Evolutionary conservation across 345 rosid genomes (phyloP).

Genomic region (Eucalyptus pumila): DNA sequence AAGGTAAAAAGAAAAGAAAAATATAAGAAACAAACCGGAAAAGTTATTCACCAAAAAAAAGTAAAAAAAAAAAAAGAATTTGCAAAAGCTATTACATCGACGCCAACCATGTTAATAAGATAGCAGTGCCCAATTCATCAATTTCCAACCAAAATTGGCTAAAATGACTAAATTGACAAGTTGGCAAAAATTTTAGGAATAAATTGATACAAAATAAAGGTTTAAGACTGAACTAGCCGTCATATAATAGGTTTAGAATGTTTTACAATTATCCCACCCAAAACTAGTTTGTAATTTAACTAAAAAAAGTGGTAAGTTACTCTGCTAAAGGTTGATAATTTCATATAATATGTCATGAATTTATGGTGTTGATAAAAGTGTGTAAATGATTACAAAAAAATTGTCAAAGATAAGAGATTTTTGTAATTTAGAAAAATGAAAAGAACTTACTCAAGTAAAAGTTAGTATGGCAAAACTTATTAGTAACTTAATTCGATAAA

Average conservation of each 20-base stretch:
- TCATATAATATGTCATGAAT: neutral
- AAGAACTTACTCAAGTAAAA: neutral
- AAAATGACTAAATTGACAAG: neutral
- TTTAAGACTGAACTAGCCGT: accelerated
- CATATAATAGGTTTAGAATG: too few species aligned
- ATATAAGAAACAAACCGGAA: too few species aligned
- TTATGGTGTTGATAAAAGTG: neutral
- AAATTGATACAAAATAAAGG: too few species aligned
- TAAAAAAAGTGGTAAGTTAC: neutral
- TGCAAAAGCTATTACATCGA: neutral
- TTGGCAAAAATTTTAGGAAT: neutral
- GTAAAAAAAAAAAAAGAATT: too few species aligned
- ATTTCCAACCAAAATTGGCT: neutral
- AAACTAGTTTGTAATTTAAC: neutral
- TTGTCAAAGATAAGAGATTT: neutral
- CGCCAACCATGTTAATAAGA: neutral
- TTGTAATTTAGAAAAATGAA: neutral
- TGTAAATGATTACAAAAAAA: neutral
- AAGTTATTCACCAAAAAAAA: too few species aligned
- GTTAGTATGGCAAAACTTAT: neutral
- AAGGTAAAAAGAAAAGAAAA: too few species aligned
- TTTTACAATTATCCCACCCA: neutral
- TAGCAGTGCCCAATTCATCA: too few species aligned
- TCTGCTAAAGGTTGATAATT: neutral
- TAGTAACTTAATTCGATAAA: neutral